Base-by-base conservation (phyloP, 257 asterid genomes). In the Ligustrum vulgare region DNA sequence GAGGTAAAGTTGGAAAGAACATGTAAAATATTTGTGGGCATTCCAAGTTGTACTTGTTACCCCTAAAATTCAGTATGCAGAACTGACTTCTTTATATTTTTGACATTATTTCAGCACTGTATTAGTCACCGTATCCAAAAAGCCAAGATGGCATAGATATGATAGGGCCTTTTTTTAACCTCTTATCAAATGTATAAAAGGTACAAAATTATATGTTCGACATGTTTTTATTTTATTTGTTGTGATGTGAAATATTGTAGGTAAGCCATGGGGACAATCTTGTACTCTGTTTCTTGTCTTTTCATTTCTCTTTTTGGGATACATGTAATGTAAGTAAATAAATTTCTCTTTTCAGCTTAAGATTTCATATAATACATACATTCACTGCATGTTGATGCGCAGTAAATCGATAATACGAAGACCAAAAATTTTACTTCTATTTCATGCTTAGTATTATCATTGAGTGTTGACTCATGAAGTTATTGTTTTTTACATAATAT, bases 1-100 rank as follows among this genome's bases (percentile, higher is more conserved):
- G 34, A 58, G 58, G 66, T 64, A 28, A 71, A 69, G 77, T 54
- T 47, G 73, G 58, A 47, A 32, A 41, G 32, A 28, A 73, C 22
- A 7, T n/a, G 79, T 31, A 15, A 12, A 10, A 68, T 77, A 65
- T 8, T 66, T 56, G 28, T 25, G 72, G 69, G 51, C 69, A 13
- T 72, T 71, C 66, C 3, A 34, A 37, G 35, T 69, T 22, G 9
- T n/a, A 37, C 31, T 69, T 22, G 8, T 8, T 56, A 22, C 31
- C 32, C 32, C 28, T 16, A 6, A n/a, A 20, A 5, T 56, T 56
- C 22, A 32, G 9, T 22, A 56, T 8, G 28, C 56, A 45, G 20
- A 2, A 45, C 8, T 41, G 12, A 41, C 49, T 10, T 41, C 49
- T 39, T 39, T 39, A 12, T 41, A 2, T 41, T 0, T 39, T 41